phyloP scores from a whole-genome alignment of 345 rosid genomes.

The Bruguiera gymnorhiza region DNA sequence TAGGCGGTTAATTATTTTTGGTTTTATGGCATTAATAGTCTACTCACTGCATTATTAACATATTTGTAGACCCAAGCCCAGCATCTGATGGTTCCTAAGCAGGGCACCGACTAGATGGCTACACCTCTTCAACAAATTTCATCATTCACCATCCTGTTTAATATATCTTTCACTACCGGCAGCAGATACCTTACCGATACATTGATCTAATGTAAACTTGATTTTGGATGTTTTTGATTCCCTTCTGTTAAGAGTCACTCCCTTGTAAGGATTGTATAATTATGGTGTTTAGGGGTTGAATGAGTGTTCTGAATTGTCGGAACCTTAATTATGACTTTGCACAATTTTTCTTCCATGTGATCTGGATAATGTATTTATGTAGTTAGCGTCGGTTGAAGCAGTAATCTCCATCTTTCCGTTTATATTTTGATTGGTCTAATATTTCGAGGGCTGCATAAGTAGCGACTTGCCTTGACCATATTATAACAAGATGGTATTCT shows the following conservation, averaged over 20 bases:
- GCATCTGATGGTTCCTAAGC: conserved; percentile 68
- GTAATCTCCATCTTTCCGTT: not conserved
- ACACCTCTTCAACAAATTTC: conserved; percentile 2
- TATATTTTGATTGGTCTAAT: not conserved
- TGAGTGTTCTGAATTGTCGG: not conserved
- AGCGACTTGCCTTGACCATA: no score
- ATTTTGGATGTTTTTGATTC: conserved; percentile 16
- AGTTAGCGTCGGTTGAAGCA: not conserved
- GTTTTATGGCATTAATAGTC: conserved; percentile 3
- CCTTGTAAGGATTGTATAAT: conserved; percentile 10
- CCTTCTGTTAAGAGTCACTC: not conserved
- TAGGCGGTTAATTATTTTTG: not conserved
- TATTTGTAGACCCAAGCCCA: conserved; percentile 43
- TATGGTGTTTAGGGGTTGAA: not conserved
- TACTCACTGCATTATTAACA: not conserved
- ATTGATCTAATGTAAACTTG: not conserved
- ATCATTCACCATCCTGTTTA: conserved; percentile 12
- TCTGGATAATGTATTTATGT: not conserved
- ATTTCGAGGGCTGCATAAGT: no score
- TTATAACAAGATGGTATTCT: no score
- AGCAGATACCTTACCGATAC: conserved; percentile 2
- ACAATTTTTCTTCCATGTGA: not conserved
- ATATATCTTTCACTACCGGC: not conserved
- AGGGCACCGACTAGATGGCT: conserved; percentile 45
- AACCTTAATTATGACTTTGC: not conserved